Evolutionary conservation across 2,329 filamentous ascomycete species (phyloP).

Genomic region (Stagonosporopsis chrysanthemi): DNA sequence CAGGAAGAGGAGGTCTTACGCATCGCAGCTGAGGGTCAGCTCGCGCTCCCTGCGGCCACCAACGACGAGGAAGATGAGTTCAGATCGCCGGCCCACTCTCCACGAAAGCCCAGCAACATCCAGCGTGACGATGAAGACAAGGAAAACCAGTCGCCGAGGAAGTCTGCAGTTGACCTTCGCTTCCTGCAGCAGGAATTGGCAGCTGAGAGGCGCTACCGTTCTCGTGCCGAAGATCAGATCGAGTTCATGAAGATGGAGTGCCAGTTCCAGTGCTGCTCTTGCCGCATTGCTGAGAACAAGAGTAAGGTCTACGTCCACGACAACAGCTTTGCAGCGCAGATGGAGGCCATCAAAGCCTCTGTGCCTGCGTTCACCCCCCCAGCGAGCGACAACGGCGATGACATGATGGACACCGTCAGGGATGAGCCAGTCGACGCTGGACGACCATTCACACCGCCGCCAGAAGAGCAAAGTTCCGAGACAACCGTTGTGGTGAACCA

Average conservation of each 20-base stretch:
- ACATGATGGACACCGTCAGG: constrained; percentile 42
- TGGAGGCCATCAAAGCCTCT: constrained; percentile 52
- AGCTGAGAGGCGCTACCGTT: constrained; percentile 65
- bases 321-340: constrained; percentile 44
- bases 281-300: constrained; percentile 54
- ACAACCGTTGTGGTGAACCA: constrained; percentile 21
- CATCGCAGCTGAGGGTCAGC: constrained; percentile 74
- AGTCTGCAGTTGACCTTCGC: constrained; percentile 55
- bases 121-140: constrained; percentile 53
- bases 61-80: constrained; percentile 67
- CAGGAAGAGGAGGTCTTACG: constrained; percentile 76
- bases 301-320: constrained; percentile 52
- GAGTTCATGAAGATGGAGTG: constrained; percentile 81
- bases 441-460: constrained; percentile 33
- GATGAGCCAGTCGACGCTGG: constrained; percentile 29
- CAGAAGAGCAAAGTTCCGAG: constrained; percentile 24
- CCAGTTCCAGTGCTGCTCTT: constrained; percentile 71
- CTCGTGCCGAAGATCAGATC: constrained; percentile 74
- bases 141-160: constrained; percentile 55
- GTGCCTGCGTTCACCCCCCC: constrained; percentile 66
- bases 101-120: constrained; percentile 56
- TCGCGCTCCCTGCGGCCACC: constrained; percentile 66
- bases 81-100: constrained; percentile 65
- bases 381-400: constrained; percentile 66
- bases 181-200: constrained; percentile 61